Evolutionary conservation across 345 rosid species (phyloP), one percentile per base, ranked within the genome.

Genomic region (Rhodamnia rubescens): DNA sequence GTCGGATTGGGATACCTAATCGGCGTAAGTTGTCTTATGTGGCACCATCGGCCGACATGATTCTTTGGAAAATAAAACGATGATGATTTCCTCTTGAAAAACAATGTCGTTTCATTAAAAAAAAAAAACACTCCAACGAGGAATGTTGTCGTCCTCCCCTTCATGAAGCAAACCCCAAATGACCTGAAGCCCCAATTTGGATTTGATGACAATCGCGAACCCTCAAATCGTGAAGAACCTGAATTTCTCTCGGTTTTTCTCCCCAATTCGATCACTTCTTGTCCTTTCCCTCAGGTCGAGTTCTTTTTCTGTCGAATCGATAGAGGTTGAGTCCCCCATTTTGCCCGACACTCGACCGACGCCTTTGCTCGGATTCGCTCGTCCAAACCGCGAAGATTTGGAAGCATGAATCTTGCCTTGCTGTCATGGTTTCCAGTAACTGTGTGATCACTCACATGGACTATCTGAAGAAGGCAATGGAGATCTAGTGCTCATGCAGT

Each of bases 381-480:
- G 59, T 56, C 59, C 59, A 22, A 56, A 22, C 13, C 21, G 6
- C 13, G 11, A 22, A 56, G n/a, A 56, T 56, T 24, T 56, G 27
- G 59, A 56, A 56, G 9, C 59, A 56, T 56, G 27, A 56, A 22
- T 56, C 27, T 22, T 56, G 59, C 27, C 27, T 22, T 56, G 2
- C 92, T 86, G 88, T 92, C 75, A 50, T 92, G 85, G 88, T 93
- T 83, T 93, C 92, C 82, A 88, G 91, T 85, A 83, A 89, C 21
- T 92, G 92, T 86, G 93, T 92, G 84, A 84, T 93, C 81, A 92
- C 94, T 75, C 96, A 94, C 57, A 88, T 94, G 89, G 92, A 93
- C 88, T 93, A 94, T 88, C 85, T 93, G 84, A 93, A 94, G 89
- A 94, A 93, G 94, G 96, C 89, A 89, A 85, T 69, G 81, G 32